Percentiles rank a stretch among this genome's conserved stretches.
Conservation (phyloP, 176 grass and related monocot species). For the Eragrostis curvula region DNA sequence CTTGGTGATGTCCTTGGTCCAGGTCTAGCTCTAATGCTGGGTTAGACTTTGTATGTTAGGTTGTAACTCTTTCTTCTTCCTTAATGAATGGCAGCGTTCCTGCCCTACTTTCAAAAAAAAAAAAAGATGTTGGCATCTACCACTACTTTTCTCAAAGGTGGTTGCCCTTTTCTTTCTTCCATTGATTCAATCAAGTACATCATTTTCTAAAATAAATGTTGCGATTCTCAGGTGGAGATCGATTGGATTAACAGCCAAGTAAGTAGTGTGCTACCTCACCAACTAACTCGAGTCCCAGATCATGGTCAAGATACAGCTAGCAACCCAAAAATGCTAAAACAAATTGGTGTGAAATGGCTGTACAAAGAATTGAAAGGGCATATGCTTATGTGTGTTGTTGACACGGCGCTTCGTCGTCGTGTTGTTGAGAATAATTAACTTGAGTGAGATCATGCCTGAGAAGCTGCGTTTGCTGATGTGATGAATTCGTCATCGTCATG, state of each 20-base stretch:
- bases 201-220: conserved; percentile 20
- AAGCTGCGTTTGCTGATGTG: background rate
- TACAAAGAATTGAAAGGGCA: conserved; percentile 1
- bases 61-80: too few relatives aligned
- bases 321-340: background rate
- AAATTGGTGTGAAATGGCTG: conserved; percentile 5
- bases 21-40: too few relatives aligned
- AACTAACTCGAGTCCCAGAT: background rate
- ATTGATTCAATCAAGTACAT: background rate
- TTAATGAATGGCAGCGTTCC: too few relatives aligned
- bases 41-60: too few relatives aligned
- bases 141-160: background rate
- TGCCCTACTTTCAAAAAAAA: too few relatives aligned
- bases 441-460: background rate
- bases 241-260: conserved; percentile 26
- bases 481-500: conserved; percentile 35
- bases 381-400: background rate
- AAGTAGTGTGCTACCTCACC: conserved; percentile 27
- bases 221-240: background rate
- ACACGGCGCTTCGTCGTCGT: conserved; percentile 10
- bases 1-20: too few relatives aligned
- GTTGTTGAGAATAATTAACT: background rate
- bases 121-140: conserved; percentile 25
- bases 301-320: background rate
- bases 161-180: background rate